phyloP scores from a whole-genome alignment of 2,329 filamentous ascomycete species.

The Fusarium buxicola region DNA sequence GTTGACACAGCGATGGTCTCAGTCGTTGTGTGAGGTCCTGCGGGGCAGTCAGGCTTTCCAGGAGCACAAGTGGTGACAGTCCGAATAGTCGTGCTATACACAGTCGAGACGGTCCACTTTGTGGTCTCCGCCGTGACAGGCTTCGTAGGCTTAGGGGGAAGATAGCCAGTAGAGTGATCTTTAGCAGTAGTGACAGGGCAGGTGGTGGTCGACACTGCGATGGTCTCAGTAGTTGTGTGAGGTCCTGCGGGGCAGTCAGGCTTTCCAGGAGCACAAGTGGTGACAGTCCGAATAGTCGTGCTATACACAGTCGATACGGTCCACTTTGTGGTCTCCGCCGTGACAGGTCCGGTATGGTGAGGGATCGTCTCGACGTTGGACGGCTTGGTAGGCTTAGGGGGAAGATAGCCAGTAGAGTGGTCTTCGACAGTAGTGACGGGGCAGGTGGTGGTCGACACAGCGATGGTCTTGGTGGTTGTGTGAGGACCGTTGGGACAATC shows the following conservation, averaged over 20 bases:
- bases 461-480: conserved; percentile 30
- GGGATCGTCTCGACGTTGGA: conserved; percentile 14
- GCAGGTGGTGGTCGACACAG: conserved; percentile 2
- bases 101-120: conserved; percentile 21
- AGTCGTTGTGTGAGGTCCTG: conserved; percentile 24
- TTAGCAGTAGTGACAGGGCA: conserved; percentile 36
- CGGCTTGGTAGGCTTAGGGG: conserved; percentile 12
- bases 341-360: conserved; percentile 16
- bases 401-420: neutral
- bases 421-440: no score
- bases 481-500: conserved; percentile 22
- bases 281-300: conserved; percentile 36
- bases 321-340: conserved; percentile 24
- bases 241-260: conserved; percentile 31
- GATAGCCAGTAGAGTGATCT: conserved; percentile 12
- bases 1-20: conserved; percentile 35
- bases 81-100: conserved; percentile 37
- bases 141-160: neutral
- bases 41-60: conserved; percentile 33
- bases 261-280: conserved; percentile 28
- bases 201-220: conserved; percentile 33
- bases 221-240: conserved; percentile 32
- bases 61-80: conserved; percentile 36
- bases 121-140: conserved; percentile 25
- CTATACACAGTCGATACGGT: conserved; percentile 35